phyloP scores from a whole-genome alignment of 2,329 filamentous ascomycete species.

The Fusarium palustre region DNA sequence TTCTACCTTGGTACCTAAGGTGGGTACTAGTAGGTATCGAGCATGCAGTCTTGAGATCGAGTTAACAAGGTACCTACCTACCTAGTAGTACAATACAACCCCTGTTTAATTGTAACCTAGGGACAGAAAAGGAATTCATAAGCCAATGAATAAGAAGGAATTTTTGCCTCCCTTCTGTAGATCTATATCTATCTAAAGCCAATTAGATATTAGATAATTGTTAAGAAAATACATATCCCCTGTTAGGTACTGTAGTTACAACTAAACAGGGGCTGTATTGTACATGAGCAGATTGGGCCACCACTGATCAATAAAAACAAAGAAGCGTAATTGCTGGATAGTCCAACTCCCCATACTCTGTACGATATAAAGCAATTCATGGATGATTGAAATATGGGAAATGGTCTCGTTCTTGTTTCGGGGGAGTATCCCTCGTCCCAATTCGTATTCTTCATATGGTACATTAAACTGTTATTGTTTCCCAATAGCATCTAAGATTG shows the following conservation, averaged over 20 bases:
- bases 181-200: too few species aligned
- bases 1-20: too few species aligned
- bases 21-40: too few species aligned
- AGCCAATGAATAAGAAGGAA: too few species aligned
- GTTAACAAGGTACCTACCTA: background rate
- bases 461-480: constrained; percentile 22
- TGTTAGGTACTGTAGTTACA: too few species aligned
- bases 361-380: background rate
- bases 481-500: constrained; percentile 50
- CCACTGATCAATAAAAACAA: background rate
- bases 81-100: too few species aligned
- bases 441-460: constrained; percentile 22
- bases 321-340: background rate
- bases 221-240: too few species aligned
- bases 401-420: background rate
- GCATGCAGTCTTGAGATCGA: background rate
- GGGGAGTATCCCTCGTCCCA: background rate
- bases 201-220: too few species aligned
- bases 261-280: too few species aligned
- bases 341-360: background rate
- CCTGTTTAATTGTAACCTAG: too few species aligned
- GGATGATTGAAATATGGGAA: background rate
- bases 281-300: background rate
- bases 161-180: too few species aligned
- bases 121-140: too few species aligned